Evolutionary conservation across 306 rosid species (phyloP), one percentile per base, ranked within the genome.

Genomic region (Ceratonia siliqua): DNA sequence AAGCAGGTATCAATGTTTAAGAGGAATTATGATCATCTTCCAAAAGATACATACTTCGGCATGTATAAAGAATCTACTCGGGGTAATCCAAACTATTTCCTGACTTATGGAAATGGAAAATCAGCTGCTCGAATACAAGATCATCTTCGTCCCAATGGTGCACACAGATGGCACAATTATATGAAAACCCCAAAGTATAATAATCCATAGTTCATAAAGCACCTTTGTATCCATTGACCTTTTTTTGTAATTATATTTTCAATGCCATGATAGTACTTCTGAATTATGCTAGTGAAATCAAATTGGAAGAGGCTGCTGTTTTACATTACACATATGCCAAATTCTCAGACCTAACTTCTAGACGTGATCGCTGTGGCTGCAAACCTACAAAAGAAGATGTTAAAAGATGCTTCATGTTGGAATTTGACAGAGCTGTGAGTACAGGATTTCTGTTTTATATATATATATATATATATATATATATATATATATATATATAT

Each of bases 101-200:
- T 94, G 84, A 94, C 99, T 56, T 94, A 94, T 62, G 99, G 99
- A 75, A 94, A 94, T 79, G 99, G 99, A 82, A 94, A 94, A 88
- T 79, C 99, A 38, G 99, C 78, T 82, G 99, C 97, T 75, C 86
- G 99, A 48, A 59, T 94, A 63, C 93, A 88, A 80, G 89, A 90
- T 82, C 97, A 91, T 82, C 99, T 94, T 65, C 95, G 97, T 53
- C 99, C 99, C 21, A 94, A 94, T 68, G 98, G 98, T 77, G 97
- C 98, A 56, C 98, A 94, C 81, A 91, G 98, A 89, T 94, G 98
- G 98, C 95, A 94, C 85, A 94, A 91, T 79, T 94, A 94, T 73
- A 94, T 94, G 99, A 94, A 90, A 87, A 87, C 93, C 48, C 99
- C 96, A 20, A 90, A 85, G 98, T 94, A 91, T 5, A 42, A 62